Base-by-base conservation (phyloP, 345 rosid genomes). In the Kandelia obovata region DNA sequence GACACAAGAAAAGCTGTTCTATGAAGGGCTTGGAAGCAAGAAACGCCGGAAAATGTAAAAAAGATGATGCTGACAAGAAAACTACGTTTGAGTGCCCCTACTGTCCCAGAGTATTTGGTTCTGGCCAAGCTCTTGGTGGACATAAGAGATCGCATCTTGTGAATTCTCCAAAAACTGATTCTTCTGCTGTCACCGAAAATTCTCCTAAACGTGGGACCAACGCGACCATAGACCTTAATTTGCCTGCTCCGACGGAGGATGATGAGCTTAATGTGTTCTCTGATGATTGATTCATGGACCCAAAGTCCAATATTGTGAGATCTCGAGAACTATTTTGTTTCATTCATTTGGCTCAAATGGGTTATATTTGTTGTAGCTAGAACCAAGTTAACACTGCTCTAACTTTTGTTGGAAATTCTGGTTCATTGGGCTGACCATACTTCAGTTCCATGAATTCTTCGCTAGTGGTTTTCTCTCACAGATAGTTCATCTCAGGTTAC, bases 121-220 rank as follows among this genome's bases (percentile, higher is more conserved):
- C 82, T 10, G 82, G 82, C 2, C 82, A 79, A 56, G 82, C 82
- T 15, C 70, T 79, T 1, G 82, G 82, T 3, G 82, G 82, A 0
- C 82, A 79, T 61, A 79, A 79, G 61, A 68, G 77, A 55, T 71
- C 79, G 2, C 82, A 79, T 64, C 65, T 71, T 3, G 20, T 55
- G 62, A 52, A 60, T 51, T 19, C 71, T 62, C 47, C 78, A 17
- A 13, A 49, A 0, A 27, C n/a, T 28, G n/a, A 2, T 26, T 13
- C 53, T 15, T 37, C 17, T 16, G 28, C 5, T 20, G 66, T 21
- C 17, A 64, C 26, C 15, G 69, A 57, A 58, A 65, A 7, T 34
- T 28, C 62, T 5, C 32, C 61, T 11, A 72, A 66, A 66, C 21
- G 49, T 2, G 69, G 66, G 19, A 34, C 17, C 69, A 66, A 6